Evolutionary conservation across 2,329 filamentous ascomycete species (phyloP).

Genomic region (Fusarium sublunatum): DNA sequence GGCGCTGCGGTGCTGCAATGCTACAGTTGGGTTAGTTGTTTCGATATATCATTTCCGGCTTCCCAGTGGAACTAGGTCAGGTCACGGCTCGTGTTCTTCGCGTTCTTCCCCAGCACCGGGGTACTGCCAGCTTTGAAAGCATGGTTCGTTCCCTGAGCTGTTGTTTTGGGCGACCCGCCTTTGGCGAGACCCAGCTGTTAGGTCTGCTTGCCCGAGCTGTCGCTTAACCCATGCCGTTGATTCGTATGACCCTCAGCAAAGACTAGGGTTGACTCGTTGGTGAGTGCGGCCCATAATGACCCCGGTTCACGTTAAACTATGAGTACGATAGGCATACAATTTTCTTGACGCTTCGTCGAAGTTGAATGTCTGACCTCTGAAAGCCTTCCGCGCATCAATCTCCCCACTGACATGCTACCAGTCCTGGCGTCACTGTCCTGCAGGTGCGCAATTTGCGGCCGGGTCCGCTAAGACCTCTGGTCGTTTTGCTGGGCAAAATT

Average conservation of each 20-base stretch:
- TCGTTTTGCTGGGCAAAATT: conserved; percentile 25
- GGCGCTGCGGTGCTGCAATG: conserved; percentile 16
- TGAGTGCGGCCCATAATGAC: conserved; percentile 11
- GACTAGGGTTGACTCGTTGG: conserved; percentile 27
- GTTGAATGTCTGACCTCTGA: conserved; percentile 15
- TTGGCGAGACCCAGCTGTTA: conserved; percentile 33
- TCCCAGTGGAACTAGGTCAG: conserved; percentile 7
- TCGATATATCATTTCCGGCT: conserved; percentile 29
- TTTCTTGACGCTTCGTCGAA: conserved; percentile 9
- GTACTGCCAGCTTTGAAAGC: conserved; percentile 36
- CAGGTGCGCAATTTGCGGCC: conserved; percentile 41
- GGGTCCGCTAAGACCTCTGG: conserved; percentile 32
- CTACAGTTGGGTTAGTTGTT: conserved; percentile 21
- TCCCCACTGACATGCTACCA: conserved; percentile 28
- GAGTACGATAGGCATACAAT: conserved; percentile 1
- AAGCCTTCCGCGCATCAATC: conserved; percentile 21
- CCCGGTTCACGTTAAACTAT: conserved; percentile 12
- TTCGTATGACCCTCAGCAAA: conserved; percentile 37
- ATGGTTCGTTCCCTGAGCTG: conserved; percentile 24
- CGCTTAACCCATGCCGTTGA: conserved; percentile 45
- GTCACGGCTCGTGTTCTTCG: neutral
- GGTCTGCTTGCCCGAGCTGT: conserved; percentile 33
- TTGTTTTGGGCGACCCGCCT: conserved; percentile 44
- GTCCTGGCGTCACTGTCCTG: conserved; percentile 30
- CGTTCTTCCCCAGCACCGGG: conserved; percentile 24